Conservation (phyloP, 345 rosid species). For the Citrus mangshanensis region DNA sequence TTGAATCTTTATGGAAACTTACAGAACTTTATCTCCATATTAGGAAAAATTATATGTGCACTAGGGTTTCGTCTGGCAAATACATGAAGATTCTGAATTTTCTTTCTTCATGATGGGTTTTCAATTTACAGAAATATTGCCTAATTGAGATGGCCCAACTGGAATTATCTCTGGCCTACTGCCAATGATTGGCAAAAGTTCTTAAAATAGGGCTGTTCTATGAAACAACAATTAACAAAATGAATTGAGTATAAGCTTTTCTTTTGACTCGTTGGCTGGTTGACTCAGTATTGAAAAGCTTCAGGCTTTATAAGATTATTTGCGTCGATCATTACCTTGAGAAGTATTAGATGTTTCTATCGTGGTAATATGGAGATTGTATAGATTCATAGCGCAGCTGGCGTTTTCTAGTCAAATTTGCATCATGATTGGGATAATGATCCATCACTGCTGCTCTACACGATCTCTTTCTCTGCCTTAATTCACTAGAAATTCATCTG, state of each 20-base stretch:
- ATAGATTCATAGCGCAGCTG: neutral
- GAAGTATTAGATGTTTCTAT: neutral
- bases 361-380: neutral
- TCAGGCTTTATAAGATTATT: neutral
- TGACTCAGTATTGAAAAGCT: neutral
- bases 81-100: neutral
- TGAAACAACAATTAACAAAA: neutral
- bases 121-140: neutral
- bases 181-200: neutral
- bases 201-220: neutral
- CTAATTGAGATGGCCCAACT: too few relatives aligned
- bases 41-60: neutral
- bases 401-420: neutral
- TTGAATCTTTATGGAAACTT: neutral
- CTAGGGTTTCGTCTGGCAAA: neutral
- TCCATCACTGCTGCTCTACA: neutral
- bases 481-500: conserved; percentile 1
- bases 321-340: neutral
- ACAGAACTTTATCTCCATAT: neutral
- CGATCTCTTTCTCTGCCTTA: neutral
- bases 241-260: neutral
- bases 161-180: neutral
- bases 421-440: neutral
- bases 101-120: neutral
- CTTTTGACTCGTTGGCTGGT: neutral